Evolutionary conservation across 1,139 yeast species (phyloP), one percentile per base, ranked within the genome.

Genomic region (Kodamaea arcana): DNA sequence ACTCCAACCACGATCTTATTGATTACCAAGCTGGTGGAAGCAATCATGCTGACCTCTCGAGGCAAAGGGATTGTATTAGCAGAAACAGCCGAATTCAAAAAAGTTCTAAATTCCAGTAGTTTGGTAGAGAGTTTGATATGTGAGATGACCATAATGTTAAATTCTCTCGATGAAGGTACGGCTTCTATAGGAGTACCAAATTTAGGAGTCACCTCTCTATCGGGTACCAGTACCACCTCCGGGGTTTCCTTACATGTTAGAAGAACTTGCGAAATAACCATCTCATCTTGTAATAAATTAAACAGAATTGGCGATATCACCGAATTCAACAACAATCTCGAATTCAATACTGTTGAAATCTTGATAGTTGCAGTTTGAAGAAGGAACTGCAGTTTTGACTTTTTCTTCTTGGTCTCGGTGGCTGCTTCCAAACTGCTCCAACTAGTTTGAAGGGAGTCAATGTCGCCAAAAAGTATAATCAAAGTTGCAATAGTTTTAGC

Each of bases 301-400:
- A 50, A 67, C 3, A 66, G 54, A 1, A 71, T 43, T 1, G 79
- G 79, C 10, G 62, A 54, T 0, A 70, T 36, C 1, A 57, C 45
- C 0, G 49, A 35, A 18, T 47, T 51, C 2, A 65, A 16, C 16
- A 21, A 32, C 27, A 8, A 17, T 8, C 9, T 23, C 17, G 13
- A 5, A n/a, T 12, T 2, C 41, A 31, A 7, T 42, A 34, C 8
- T 56, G 29, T 12, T 27, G 21, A 33, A 13, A 17, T 12, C 29
- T 39, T 42, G 14, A 57, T 24, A 1, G 44, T 44, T 3, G 62
- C 55, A 1, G 71, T 61, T 44, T 67, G 74, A 6, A 67, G 37
- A 3, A 66, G 45, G 16, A 65, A 29, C 23, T 44, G 48, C 18
- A 39, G 21, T 12, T 27, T 25, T 15, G 17, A 5, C 11, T 8